A percentile compares a stretch with the other conserved stretches of the same genome.
These are phyloP conservation scores for Cicer arietinum DNA, from an alignment of 306 rosid genomes.

Conservation along the genomic window DNA sequence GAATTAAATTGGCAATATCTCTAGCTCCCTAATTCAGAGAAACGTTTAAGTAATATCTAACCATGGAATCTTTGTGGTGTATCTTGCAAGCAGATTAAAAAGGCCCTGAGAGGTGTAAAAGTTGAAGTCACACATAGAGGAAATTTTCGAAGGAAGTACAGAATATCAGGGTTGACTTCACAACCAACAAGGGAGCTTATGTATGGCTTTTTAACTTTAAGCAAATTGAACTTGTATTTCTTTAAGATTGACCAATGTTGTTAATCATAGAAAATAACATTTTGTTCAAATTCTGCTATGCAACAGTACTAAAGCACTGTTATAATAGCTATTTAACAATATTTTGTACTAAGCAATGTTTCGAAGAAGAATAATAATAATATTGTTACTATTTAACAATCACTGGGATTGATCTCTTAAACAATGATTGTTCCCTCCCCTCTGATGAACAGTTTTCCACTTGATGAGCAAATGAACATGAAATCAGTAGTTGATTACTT, in stretches of 20 bases:
- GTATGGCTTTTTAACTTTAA: constrained; percentile 40
- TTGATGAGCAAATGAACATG: constrained; percentile 64
- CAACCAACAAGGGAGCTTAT: constrained; percentile 63
- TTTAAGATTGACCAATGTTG: neutral
- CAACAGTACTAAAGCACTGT: too few relatives aligned
- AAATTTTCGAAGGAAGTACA: constrained; percentile 56
- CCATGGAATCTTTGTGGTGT: constrained; percentile 27
- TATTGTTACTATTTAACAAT: too few relatives aligned
- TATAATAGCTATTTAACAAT: too few relatives aligned
- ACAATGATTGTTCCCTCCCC: constrained; percentile 19
- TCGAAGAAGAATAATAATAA: too few relatives aligned
- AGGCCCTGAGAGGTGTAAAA: constrained; percentile 63
- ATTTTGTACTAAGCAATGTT: too few relatives aligned
- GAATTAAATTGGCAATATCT: constrained; percentile 7
- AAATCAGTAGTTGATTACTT: constrained; percentile 64
- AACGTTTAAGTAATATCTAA: constrained; percentile 29
- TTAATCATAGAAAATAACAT: too few relatives aligned
- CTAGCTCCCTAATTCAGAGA: neutral
- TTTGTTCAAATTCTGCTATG: too few relatives aligned
- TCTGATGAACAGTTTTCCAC: constrained; percentile 50
- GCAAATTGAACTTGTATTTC: neutral
- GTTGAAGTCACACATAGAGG: constrained; percentile 61
- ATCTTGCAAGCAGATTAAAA: constrained; percentile 51
- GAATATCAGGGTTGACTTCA: constrained; percentile 59
- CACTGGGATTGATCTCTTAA: neutral